Percentiles rank a stretch among this genome's conserved stretches.
phyloP scores from a whole-genome alignment of 345 rosid genomes.

The Euphorbia tirucalli region DNA sequence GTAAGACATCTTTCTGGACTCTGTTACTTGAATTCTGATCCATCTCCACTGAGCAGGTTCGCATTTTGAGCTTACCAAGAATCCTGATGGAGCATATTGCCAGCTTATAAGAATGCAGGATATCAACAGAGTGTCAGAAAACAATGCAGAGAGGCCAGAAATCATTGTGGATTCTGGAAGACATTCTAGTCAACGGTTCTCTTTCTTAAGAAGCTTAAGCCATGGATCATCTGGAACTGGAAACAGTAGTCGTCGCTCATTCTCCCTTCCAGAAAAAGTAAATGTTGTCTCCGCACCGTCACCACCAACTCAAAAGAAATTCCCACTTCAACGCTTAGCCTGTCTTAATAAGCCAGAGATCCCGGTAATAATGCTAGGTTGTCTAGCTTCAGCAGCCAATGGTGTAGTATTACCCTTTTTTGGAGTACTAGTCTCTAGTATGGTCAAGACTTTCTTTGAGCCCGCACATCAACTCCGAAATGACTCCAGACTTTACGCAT shows the following conservation, averaged over 20 bases:
- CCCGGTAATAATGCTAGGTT: slow-evolving; percentile 11
- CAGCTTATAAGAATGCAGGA: slow-evolving; percentile 16
- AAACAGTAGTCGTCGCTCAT: slow-evolving; percentile 12
- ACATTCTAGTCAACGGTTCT: slow-evolving; percentile 12
- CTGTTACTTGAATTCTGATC: background rate
- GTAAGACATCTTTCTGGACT: no score
- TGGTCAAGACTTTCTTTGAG: slow-evolving; percentile 14
- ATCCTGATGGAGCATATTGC: slow-evolving; percentile 21
- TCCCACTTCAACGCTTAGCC: slow-evolving; percentile 15
- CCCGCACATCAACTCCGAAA: slow-evolving; percentile 10
- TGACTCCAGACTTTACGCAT: slow-evolving; percentile 6
- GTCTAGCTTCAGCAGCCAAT: slow-evolving; percentile 3
- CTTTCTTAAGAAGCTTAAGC: slow-evolving; percentile 11
- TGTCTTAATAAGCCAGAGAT: slow-evolving; percentile 17
- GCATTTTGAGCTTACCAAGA: slow-evolving; percentile 7
- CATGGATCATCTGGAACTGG: slow-evolving; percentile 12
- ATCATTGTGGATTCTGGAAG: slow-evolving; percentile 8
- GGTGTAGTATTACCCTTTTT: slow-evolving; percentile 16
- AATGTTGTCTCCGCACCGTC: background rate
- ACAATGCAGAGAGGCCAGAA: background rate
- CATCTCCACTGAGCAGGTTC: slow-evolving; percentile 10
- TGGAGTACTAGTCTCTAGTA: slow-evolving; percentile 7
- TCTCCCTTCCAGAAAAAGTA: slow-evolving; percentile 2
- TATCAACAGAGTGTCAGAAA: background rate
- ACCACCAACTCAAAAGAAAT: background rate